phyloP scores from a whole-genome alignment of 2,329 filamentous ascomycete genomes.

The Penicillium vulpinum region DNA sequence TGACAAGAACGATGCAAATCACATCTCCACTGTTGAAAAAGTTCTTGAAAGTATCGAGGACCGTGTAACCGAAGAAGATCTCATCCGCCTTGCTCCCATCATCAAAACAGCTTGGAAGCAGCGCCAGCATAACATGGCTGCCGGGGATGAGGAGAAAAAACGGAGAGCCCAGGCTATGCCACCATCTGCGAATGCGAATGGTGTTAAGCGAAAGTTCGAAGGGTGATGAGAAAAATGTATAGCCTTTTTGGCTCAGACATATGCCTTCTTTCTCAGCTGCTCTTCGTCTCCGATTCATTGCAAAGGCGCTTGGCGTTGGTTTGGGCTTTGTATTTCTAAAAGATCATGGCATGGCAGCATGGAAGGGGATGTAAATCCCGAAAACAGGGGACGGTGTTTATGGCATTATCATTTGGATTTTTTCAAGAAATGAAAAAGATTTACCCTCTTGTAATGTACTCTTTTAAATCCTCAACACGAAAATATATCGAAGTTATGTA shows the following conservation, averaged over 20 bases:
- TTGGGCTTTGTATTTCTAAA: conserved; percentile 6
- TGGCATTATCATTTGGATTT: background rate
- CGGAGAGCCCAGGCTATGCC: conserved; percentile 26
- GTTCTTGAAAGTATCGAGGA: conserved; percentile 90
- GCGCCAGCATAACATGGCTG: conserved; percentile 46
- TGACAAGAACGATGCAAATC: conserved; percentile 89
- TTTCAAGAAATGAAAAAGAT: background rate
- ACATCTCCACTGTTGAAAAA: conserved; percentile 77
- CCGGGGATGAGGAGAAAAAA: conserved; percentile 29
- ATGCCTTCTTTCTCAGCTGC: conserved; percentile 7
- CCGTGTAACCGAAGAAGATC: conserved; percentile 77
- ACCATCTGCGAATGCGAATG: conserved; percentile 31
- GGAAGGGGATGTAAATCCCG: background rate
- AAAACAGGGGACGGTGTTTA: background rate
- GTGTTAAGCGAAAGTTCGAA: conserved; percentile 45
- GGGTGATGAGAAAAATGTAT: conserved; percentile 26
- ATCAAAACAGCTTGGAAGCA: conserved; percentile 82
- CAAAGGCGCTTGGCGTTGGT: conserved; percentile 10
- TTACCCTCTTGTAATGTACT: background rate
- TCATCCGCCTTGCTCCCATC: conserved; percentile 66
- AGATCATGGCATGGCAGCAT: conserved; percentile 6
- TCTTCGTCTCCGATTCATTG: conserved; percentile 4
- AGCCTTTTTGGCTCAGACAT: background rate
- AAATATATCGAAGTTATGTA: background rate
- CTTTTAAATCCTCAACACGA: background rate